These are phyloP conservation scores for Epichloe sp. DNA, from an alignment of 2,329 filamentous ascomycete genomes.

Conservation along the genomic window DNA sequence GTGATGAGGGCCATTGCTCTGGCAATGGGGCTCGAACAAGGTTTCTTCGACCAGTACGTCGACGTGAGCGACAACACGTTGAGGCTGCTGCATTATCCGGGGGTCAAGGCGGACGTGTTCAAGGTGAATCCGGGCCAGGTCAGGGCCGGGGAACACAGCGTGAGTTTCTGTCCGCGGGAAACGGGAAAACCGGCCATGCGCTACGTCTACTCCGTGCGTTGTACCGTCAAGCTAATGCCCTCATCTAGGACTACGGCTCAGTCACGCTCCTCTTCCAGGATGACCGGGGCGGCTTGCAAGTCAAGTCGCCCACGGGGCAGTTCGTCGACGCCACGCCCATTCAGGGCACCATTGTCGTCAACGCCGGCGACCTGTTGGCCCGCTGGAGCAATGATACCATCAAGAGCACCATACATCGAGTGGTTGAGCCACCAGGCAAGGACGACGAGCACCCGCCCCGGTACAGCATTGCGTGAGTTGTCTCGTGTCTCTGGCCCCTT, in stretches of 20 bases:
- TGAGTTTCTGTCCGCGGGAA: slow-evolving; percentile 10
- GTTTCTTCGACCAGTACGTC: slow-evolving; percentile 66
- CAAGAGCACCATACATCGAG: slow-evolving; percentile 78
- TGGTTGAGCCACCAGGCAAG: slow-evolving; percentile 66
- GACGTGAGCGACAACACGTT: slow-evolving; percentile 58
- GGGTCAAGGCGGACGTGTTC: slow-evolving; percentile 52
- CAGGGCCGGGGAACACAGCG: slow-evolving; percentile 63
- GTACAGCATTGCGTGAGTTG: slow-evolving; percentile 68
- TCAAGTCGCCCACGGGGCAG: slow-evolving; percentile 56
- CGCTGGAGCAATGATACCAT: slow-evolving; percentile 88
- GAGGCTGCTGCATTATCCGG: slow-evolving; percentile 64
- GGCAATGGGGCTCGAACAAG: slow-evolving; percentile 58
- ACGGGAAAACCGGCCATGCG: neutral
- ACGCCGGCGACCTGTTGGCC: slow-evolving; percentile 75
- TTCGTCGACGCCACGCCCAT: slow-evolving; percentile 81
- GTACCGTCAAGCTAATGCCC: neutral
- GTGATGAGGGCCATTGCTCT: slow-evolving; percentile 77
- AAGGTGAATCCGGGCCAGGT: slow-evolving; percentile 54
- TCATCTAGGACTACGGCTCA: slow-evolving; percentile 40
- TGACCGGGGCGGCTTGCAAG: slow-evolving; percentile 39
- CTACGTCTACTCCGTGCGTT: neutral
- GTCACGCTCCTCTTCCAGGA: slow-evolving; percentile 53
- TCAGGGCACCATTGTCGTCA: slow-evolving; percentile 69
- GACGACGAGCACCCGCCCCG: slow-evolving; percentile 54
- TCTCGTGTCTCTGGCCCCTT: neutral